Evolutionary conservation across 2,329 filamentous ascomycete genomes (phyloP), one percentile per base, ranked within the genome.

Genomic region (Akanthomyces lecanii): DNA sequence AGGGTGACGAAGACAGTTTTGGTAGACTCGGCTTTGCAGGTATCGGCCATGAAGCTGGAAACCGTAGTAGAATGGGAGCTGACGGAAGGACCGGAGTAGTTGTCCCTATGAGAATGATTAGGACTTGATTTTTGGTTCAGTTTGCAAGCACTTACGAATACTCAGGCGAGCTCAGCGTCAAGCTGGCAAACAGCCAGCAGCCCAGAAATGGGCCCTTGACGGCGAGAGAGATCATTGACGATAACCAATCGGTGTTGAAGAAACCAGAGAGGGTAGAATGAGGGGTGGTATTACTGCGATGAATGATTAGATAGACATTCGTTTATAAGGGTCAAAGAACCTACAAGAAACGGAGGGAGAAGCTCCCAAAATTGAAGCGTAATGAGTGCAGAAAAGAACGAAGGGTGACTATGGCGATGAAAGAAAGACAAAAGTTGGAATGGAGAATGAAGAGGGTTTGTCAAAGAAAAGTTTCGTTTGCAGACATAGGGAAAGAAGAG

Each of bases 1-100:
- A 82, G 72, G 40, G 81, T 82, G 66, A 84, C 71, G 67, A 82
- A 80, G 65, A 83, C 75, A 45, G 81, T 83, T 42, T 74, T 76
- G 42, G 76, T 77, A 8, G 70, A 70, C 63, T 74, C 44, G 21
- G 21, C 45, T n/a, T 42, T 50, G 53, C 61, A 63, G 12, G n/a
- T 36, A 33, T 51, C 38, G 16, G 53, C 38, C 18, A 68, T 47
- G 73, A 64, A 65, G 75, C 36, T 56, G 18, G 45, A 52, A n/a
- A 50, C 42, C 18, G 21, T 38, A 40, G 51, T 40, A 30, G 44
- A n/a, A 8, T n/a, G 51, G 10, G 8, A 18, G 23, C 16, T 25
- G 30, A 44, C 18, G 14, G 50, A 21, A 4, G 59, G 54, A 45
- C 48, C 25, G 38, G 50, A 21, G 23, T 38, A 30, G 25, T 36